These are phyloP conservation scores for Vigna unguiculata DNA, from an alignment of 306 rosid genomes.

Conservation along the genomic window DNA sequence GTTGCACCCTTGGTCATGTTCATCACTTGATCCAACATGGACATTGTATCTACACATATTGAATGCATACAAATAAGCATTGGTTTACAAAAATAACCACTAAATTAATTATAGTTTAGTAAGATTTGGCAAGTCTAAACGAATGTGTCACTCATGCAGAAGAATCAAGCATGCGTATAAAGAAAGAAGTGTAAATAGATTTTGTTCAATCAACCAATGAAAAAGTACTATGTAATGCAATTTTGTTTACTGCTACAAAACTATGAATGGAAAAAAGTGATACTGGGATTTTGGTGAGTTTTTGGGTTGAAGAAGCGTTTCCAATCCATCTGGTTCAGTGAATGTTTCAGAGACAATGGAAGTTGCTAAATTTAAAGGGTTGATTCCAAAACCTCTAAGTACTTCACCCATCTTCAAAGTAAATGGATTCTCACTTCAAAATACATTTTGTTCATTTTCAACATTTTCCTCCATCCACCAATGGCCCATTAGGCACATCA, in stretches of 20 bases:
- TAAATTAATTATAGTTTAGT: neutral
- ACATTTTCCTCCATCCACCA: no score
- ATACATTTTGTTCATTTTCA: slow-evolving; percentile 14
- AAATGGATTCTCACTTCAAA: slow-evolving; percentile 76
- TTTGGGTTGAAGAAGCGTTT: slow-evolving; percentile 56
- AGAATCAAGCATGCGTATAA: neutral
- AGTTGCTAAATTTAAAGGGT: slow-evolving; percentile 58
- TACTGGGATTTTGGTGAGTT: slow-evolving; percentile 41
- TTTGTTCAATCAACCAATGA: no score
- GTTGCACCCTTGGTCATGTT: slow-evolving; percentile 87
- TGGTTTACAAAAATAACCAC: neutral
- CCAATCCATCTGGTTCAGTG: slow-evolving; percentile 54
- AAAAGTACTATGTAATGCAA: no score
- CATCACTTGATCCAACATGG: slow-evolving; percentile 72
- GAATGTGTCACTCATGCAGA: neutral
- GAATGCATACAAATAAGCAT: slow-evolving; percentile 9
- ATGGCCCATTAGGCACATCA: no score
- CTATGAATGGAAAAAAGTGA: slow-evolving; percentile 4
- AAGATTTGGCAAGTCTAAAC: neutral
- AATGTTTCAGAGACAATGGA: neutral
- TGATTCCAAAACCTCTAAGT: slow-evolving; percentile 81
- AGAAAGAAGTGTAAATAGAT: no score
- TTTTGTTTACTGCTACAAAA: no score
- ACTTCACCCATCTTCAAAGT: slow-evolving; percentile 79
- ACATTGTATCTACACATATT: slow-evolving; percentile 64